phyloP scores from a whole-genome alignment of 768 basidiomycete genomes.

The Pulveroboletus sp. region DNA sequence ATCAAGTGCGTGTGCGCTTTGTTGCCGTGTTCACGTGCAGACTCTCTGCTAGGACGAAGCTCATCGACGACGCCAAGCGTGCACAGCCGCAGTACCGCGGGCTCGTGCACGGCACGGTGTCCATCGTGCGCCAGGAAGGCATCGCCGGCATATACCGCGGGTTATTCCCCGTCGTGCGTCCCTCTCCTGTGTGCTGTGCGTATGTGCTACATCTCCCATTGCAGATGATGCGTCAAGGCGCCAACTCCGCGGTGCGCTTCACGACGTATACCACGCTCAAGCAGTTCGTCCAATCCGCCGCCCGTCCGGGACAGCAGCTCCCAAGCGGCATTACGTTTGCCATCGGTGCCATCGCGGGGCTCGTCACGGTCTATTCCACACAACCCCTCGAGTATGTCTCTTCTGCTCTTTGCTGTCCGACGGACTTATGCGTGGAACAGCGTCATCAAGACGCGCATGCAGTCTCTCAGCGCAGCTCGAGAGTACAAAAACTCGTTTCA shows the following conservation, averaged over 20 bases:
- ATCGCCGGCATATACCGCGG: conserved; percentile 83
- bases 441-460: conserved; percentile 98
- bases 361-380: conserved; percentile 91
- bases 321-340: conserved; percentile 90
- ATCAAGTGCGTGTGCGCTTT: conserved; percentile 70
- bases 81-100: conserved; percentile 84
- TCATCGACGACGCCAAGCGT: conserved; percentile 90
- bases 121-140: conserved; percentile 84
- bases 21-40: background rate
- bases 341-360: conserved; percentile 88
- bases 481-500: conserved; percentile 95
- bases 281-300: conserved; percentile 83
- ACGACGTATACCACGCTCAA: conserved; percentile 93
- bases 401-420: background rate
- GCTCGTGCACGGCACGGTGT: conserved; percentile 74
- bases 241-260: conserved; percentile 94
- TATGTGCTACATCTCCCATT: background rate
- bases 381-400: conserved; percentile 74
- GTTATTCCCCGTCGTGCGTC: conserved; percentile 84
- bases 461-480: conserved; percentile 74
- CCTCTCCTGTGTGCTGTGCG: no score
- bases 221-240: conserved; percentile 99
- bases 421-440: conserved; percentile 36
- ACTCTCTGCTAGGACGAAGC: conserved; percentile 73
- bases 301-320: conserved; percentile 77